phyloP scores from a whole-genome alignment of 257 asterid species.

The Penstemon barbatus region DNA sequence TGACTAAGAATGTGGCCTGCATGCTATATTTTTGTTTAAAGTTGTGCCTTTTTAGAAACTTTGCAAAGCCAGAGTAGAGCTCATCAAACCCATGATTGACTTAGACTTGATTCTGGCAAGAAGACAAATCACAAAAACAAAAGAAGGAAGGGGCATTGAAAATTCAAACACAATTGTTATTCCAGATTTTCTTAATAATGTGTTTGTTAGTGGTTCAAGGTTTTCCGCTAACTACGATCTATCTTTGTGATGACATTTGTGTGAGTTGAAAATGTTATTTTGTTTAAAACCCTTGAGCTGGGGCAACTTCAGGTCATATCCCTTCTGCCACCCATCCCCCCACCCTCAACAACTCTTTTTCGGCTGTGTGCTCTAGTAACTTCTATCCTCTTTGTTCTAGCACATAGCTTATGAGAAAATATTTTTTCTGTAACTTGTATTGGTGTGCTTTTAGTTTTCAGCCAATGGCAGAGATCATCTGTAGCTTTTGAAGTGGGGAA shows the following conservation, averaged over 20 bases:
- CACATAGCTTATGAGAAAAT: constrained; percentile 4
- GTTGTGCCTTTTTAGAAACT: background rate
- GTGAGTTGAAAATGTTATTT: constrained; percentile 4
- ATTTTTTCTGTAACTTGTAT: constrained; percentile 22
- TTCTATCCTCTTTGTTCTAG: constrained; percentile 12
- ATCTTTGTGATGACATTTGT: constrained; percentile 11
- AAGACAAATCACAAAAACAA: background rate
- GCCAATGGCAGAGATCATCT: constrained; percentile 45
- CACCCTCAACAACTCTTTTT: background rate
- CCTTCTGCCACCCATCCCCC: background rate
- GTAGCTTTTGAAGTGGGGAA: constrained; percentile 56
- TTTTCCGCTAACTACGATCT: constrained; percentile 6
- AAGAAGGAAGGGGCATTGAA: background rate
- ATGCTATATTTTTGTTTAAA: background rate
- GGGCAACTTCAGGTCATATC: background rate
- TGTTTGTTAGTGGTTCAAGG: background rate
- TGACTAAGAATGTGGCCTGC: no score
- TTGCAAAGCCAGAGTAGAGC: no score
- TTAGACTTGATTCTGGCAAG: background rate
- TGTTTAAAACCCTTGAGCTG: background rate
- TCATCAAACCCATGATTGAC: no score
- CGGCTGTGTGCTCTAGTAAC: constrained; percentile 16
- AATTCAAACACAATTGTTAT: background rate
- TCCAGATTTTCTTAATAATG: background rate
- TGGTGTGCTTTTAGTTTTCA: constrained; percentile 37